Percentiles rank a stretch among this genome's conserved stretches.
Evolutionary conservation across 2,329 filamentous ascomycete species (phyloP).

Genomic region (Talaromyces atroroseus): DNA sequence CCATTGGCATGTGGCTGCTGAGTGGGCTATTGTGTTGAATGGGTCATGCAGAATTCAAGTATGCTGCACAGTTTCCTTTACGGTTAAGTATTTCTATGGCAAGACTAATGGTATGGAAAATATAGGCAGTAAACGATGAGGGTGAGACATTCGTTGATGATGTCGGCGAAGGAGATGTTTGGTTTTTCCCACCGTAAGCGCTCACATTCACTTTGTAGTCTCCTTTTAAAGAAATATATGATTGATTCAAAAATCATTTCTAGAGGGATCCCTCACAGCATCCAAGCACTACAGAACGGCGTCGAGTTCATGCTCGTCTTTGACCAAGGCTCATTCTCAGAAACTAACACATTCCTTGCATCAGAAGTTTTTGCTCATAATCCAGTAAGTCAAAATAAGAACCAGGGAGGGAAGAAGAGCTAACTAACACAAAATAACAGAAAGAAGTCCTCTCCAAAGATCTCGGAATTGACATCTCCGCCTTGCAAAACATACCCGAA

Average conservation of each 20-base stretch:
- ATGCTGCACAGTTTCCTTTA: not conserved
- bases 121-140: constrained; percentile 43
- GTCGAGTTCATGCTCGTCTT: constrained; percentile 61
- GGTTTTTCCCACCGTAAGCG: constrained; percentile 67
- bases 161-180: constrained; percentile 68
- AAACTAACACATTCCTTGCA: constrained; percentile 70
- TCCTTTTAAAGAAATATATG: not conserved
- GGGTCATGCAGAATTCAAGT: constrained; percentile 35
- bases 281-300: constrained; percentile 66
- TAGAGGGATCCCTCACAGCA: constrained; percentile 65
- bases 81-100: not conserved
- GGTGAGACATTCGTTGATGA: constrained; percentile 74
- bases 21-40: constrained; percentile 37
- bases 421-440: constrained; percentile 17
- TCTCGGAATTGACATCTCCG: constrained; percentile 44
- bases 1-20: constrained; percentile 47
- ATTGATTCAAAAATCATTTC: not conserved
- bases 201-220: not conserved
- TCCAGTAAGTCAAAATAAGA: constrained; percentile 19
- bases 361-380: constrained; percentile 55
- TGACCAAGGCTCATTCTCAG: constrained; percentile 55
- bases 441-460: constrained; percentile 52
- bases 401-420: not conserved
- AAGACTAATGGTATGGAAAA: not conserved
- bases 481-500: constrained; percentile 59